Percentiles rank a stretch among this genome's conserved stretches.
Evolutionary conservation across 2,329 filamentous ascomycete genomes (phyloP).

Genomic region (Dactylellina haptotyla): DNA sequence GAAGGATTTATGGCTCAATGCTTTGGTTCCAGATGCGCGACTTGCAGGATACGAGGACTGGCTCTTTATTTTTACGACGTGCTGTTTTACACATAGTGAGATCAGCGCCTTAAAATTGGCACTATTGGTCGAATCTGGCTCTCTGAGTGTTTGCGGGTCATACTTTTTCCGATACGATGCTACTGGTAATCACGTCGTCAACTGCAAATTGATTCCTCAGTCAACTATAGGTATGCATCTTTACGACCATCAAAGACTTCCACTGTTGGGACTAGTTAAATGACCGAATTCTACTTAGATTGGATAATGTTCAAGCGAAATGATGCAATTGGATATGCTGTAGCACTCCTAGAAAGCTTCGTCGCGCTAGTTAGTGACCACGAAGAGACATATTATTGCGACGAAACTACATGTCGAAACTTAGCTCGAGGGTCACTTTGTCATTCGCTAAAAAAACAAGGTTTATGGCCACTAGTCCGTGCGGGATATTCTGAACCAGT

Average conservation of each 20-base stretch:
- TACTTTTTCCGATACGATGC: slow-evolving; percentile 3
- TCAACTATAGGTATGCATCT: neutral
- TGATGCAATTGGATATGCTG: neutral
- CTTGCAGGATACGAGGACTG: slow-evolving; percentile 15
- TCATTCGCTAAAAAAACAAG: neutral
- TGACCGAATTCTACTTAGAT: too few relatives aligned
- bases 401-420: neutral
- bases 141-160: neutral
- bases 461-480: slow-evolving; percentile 11
- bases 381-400: neutral
- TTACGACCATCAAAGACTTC: neutral
- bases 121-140: slow-evolving; percentile 1
- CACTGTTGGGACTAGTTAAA: too few relatives aligned
- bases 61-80: neutral
- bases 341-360: neutral
- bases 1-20: slow-evolving; percentile 5
- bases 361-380: neutral
- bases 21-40: neutral
- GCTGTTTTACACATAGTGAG: neutral
- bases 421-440: slow-evolving; percentile 6
- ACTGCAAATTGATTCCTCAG: slow-evolving; percentile 7
- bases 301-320: neutral
- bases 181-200: neutral
- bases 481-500: neutral
- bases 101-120: neutral